phyloP scores from a whole-genome alignment of 345 rosid genomes.

The Streptanthus diversifolius region DNA sequence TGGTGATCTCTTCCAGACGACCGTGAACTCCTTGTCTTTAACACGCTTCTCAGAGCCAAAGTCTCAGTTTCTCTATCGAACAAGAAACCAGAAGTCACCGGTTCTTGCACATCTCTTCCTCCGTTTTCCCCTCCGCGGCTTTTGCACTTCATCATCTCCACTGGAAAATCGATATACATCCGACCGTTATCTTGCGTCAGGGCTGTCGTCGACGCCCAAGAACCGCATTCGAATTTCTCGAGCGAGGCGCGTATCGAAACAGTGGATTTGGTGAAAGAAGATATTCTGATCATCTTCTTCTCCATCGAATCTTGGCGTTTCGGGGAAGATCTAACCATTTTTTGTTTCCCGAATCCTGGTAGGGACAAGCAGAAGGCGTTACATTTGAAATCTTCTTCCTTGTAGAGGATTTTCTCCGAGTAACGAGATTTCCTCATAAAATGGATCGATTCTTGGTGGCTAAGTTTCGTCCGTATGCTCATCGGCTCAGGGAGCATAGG shows the following conservation, averaged over 20 bases:
- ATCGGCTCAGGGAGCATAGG: conserved; percentile 36
- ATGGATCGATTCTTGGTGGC: conserved; percentile 11
- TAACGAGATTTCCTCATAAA: conserved; percentile 4
- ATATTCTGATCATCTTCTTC: conserved; percentile 32
- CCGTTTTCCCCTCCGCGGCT: conserved; percentile 15
- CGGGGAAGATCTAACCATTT: conserved; percentile 39
- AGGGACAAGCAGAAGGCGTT: conserved; percentile 64
- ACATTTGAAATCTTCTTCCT: conserved; percentile 61
- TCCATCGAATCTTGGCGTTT: conserved; percentile 30
- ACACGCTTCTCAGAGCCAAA: conserved; percentile 41
- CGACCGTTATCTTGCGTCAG: conserved; percentile 39
- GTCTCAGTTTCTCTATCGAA: conserved; percentile 49
- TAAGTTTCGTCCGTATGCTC: conserved; percentile 44
- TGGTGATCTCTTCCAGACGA: conserved; percentile 15
- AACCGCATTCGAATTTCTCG: conserved; percentile 84
- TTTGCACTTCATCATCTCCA: conserved; percentile 50
- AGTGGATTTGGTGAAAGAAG: conserved; percentile 25
- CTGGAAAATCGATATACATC: conserved; percentile 54
- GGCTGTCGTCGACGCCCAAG: conserved; percentile 75
- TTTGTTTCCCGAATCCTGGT: conserved; percentile 64
- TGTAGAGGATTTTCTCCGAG: conserved; percentile 16
- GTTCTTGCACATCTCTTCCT: conserved; percentile 54
- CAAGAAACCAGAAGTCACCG: conserved; percentile 62
- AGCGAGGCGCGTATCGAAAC: conserved; percentile 70
- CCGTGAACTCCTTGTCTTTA: conserved; percentile 39